A percentile compares a stretch with the other conserved stretches of the same genome.
These are phyloP conservation scores for Chimonanthus praecox DNA, from an alignment of 164 flowering plant species.

Conservation along the genomic window DNA sequence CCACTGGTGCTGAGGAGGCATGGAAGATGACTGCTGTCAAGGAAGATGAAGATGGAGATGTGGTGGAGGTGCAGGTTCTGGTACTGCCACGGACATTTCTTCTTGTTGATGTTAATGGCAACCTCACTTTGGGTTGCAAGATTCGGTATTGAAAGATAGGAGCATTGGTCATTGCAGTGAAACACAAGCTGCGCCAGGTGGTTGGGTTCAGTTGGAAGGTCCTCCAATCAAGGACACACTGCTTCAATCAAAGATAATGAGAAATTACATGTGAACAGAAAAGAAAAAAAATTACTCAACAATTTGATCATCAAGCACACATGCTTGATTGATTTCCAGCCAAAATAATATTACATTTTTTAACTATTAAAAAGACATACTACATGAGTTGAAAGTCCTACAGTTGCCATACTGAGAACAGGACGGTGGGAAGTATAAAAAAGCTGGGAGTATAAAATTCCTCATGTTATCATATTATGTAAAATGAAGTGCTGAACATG, in stretches of 20 bases:
- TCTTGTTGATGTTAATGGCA: constrained; percentile 13
- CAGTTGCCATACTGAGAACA: too few relatives aligned
- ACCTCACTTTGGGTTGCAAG: constrained; percentile 19
- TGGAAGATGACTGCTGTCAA: constrained; percentile 15
- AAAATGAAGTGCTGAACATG: too few relatives aligned
- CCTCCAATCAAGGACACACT: constrained; percentile 21
- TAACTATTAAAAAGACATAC: too few relatives aligned
- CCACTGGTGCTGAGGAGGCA: constrained; percentile 28
- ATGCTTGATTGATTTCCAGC: too few relatives aligned
- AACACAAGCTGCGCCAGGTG: constrained; percentile 5
- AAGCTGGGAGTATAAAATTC: too few relatives aligned
- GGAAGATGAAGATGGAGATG: constrained; percentile 18
- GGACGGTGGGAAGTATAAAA: too few relatives aligned
- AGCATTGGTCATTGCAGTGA: constrained; percentile 40
- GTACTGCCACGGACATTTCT: constrained; percentile 7
- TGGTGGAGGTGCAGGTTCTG: constrained; percentile 26
- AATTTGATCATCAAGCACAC: too few relatives aligned
- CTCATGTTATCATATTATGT: too few relatives aligned
- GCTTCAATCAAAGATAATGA: not conserved
- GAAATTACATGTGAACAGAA: too few relatives aligned
- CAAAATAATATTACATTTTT: too few relatives aligned
- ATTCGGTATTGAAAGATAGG: constrained; percentile 22
- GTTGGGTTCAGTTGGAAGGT: constrained; percentile 7
- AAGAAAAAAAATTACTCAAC: too few relatives aligned
- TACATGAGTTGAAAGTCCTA: too few relatives aligned